Evolutionary conservation across 768 basidiomycete genomes (phyloP).

Genomic region (Calvatia gigantea): DNA sequence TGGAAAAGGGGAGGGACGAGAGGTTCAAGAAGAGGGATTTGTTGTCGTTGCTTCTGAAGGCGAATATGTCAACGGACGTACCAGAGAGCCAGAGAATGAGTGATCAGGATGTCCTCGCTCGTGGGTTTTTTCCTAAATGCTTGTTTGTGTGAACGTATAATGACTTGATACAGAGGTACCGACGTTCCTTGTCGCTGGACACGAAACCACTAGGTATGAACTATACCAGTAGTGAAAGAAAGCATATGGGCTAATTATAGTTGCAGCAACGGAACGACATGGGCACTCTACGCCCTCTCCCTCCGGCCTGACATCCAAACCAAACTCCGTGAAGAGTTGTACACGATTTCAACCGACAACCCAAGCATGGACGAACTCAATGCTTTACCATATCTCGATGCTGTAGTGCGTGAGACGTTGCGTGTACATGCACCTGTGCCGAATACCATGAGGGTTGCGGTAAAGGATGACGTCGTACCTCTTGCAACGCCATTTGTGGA

Average conservation of each 20-base stretch:
- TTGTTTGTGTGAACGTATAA: not conserved
- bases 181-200: conserved; percentile 58
- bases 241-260: not conserved
- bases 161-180: conserved; percentile 43
- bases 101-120: conserved; percentile 58
- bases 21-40: conserved; percentile 46
- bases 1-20: conserved; percentile 24
- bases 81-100: conserved; percentile 51
- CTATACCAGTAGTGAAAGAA: not conserved
- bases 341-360: conserved; percentile 45
- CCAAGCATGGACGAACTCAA: conserved; percentile 71
- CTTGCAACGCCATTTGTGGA: conserved; percentile 43
- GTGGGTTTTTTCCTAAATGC: conserved; percentile 27
- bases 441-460: conserved; percentile 37
- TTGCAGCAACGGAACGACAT: conserved; percentile 42
- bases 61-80: conserved; percentile 62
- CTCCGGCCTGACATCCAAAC: conserved; percentile 45
- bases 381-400: conserved; percentile 67
- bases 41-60: conserved; percentile 55
- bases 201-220: conserved; percentile 52
- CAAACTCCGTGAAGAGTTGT: conserved; percentile 57
- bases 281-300: conserved; percentile 57
- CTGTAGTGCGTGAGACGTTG: conserved; percentile 56
- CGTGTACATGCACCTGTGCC: conserved; percentile 53
- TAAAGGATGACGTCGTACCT: conserved; percentile 51